Conservation (phyloP, 2,329 filamentous ascomycete species). For the Trichophyton verrucosum region DNA sequence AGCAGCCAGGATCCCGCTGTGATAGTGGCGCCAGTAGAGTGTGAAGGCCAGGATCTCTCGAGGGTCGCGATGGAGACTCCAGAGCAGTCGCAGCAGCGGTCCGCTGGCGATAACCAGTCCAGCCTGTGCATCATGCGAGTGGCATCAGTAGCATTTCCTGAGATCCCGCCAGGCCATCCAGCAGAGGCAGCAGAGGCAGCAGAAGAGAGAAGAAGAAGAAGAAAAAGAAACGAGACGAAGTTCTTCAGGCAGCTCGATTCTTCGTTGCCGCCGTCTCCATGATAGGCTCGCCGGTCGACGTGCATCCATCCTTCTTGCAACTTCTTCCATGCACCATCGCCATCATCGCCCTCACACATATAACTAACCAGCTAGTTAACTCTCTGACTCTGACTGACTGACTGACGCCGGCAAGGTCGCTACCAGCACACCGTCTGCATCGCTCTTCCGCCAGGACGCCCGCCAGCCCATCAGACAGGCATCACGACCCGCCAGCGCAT, state of each 20-base stretch:
- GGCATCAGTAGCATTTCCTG: neutral
- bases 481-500: neutral
- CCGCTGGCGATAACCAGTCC: neutral
- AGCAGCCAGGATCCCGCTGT: neutral
- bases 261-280: neutral
- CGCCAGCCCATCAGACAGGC: neutral
- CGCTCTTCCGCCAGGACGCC: neutral
- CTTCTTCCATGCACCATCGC: neutral
- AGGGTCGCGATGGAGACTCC: too few relatives aligned
- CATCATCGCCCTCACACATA: neutral
- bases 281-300: neutral
- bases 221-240: neutral
- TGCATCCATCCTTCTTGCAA: neutral
- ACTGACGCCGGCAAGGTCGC: too few relatives aligned
- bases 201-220: neutral
- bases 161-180: neutral
- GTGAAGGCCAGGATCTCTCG: neutral
- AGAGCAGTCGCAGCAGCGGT: too few relatives aligned
- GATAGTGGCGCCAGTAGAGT: slow-evolving; percentile 1
- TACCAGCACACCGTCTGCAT: too few relatives aligned
- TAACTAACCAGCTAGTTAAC: too few relatives aligned
- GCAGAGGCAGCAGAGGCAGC: too few relatives aligned
- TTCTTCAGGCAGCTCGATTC: neutral
- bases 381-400: too few relatives aligned
- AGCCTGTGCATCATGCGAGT: neutral